These are phyloP conservation scores for Suillus discolor DNA, from an alignment of 768 basidiomycete genomes.

Conservation along the genomic window DNA sequence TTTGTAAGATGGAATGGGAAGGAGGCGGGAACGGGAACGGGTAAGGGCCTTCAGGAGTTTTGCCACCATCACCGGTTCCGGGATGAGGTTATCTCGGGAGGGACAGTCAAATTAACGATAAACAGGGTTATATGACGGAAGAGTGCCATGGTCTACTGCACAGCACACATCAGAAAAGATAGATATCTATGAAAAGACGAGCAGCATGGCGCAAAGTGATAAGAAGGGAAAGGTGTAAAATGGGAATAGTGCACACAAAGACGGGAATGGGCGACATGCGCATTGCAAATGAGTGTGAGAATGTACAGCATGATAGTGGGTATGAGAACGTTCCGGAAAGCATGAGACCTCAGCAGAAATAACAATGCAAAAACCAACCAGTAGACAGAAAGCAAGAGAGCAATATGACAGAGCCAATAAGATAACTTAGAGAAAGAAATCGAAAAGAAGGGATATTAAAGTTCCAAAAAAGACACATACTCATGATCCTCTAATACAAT, in stretches of 20 bases:
- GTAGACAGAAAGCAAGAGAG: neutral
- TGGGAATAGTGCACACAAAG: neutral
- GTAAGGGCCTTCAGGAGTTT: neutral
- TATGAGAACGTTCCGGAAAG: constrained; percentile 3
- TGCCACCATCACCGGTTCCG: neutral
- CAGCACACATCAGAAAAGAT: neutral
- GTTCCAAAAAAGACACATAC: constrained; percentile 15
- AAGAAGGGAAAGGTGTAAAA: constrained; percentile 5
- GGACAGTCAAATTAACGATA: neutral
- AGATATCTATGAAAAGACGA: constrained; percentile 1
- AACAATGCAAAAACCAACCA: neutral
- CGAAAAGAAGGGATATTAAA: neutral
- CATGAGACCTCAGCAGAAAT: neutral
- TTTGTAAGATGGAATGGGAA: constrained; percentile 4
- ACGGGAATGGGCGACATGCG: neutral
- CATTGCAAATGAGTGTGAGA: constrained; percentile 2
- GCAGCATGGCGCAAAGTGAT: constrained; percentile 1
- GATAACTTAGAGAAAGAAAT: neutral
- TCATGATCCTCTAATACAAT: constrained; percentile 15
- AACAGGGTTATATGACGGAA: neutral
- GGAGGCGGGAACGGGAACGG: neutral
- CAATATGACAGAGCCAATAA: neutral
- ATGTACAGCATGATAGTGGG: neutral
- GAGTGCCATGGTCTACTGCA: neutral
- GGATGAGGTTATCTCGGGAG: constrained; percentile 3